Base-by-base conservation (phyloP, 768 basidiomycete genomes). In the Amanita exitialis region DNA sequence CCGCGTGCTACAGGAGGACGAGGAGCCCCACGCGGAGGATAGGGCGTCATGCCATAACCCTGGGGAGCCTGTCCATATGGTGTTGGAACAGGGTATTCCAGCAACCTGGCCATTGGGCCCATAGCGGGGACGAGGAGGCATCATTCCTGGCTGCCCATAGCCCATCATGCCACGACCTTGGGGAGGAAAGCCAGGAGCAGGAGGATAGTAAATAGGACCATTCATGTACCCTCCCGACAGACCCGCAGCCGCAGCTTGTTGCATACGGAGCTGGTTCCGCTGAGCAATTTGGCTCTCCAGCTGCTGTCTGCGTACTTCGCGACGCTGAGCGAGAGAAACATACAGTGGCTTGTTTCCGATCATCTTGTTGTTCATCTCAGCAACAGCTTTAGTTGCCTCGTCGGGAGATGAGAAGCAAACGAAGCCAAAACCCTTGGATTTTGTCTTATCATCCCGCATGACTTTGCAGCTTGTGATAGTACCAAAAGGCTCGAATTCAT, bases 311-410 rank as follows among this genome's bases (percentile, higher is more conserved):
- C 96, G 90, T 62, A 96, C 90, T 64, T 99, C 96, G 56, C 93
- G 92, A 58, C 95, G 91, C 67, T 99, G 96, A 59, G 96, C 96
- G 58, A 98, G 83, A 37, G 95, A 94, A 65, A 99, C 96, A 64
- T 98, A 99, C 61, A 99, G 82, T 48, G 96, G 96, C 74, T 99
- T 99, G 58, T 86, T 81, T 55, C 95, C 95, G 62, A 98, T 90
- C 86, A 98, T 98, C 75, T 95, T 95, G 81, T 96, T 97, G 80
- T 99, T 99, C 93, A 99, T 96, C 76, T 99, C 96, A 50, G 92
- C 90, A 54, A 98, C 93, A 54, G 96, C 96, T 75, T 98, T 98
- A 63, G 92, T 97, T 20, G 96, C 94, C 72, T 99, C 96, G 58
- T 99, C 96, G 44, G 96, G 93, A 48, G 92, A 86, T 32, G 92